Conservation (phyloP, 1,284 basidiomycete genomes). For the Singerocomus inundabilis region DNA sequence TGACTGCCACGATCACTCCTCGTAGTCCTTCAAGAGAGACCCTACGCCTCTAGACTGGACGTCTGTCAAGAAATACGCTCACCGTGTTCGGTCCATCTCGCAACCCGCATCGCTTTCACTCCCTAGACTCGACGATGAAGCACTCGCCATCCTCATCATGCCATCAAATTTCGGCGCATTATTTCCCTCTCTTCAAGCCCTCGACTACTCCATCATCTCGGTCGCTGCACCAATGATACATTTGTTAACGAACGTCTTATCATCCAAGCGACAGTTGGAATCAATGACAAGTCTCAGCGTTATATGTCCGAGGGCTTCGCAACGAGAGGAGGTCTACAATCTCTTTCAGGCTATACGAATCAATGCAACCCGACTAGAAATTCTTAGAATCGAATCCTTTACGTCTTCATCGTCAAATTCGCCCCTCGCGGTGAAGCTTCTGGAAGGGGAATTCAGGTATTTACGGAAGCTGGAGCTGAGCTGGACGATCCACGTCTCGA, state of each 20-base stretch:
- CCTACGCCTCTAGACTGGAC: slow-evolving; percentile 25
- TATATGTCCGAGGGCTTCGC: too few relatives aligned
- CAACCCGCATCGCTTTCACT: slow-evolving; percentile 25
- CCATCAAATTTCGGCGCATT: slow-evolving; percentile 22
- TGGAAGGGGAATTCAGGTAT: slow-evolving; percentile 19
- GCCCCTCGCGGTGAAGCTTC: slow-evolving; percentile 19
- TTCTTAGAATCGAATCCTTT: slow-evolving; percentile 29
- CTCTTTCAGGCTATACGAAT: slow-evolving; percentile 25
- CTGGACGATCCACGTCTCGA: slow-evolving; percentile 25
- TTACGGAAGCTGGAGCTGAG: slow-evolving; percentile 27
- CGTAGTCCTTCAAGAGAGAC: slow-evolving; percentile 24
- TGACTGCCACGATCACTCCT: slow-evolving; percentile 2
- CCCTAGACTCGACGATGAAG: slow-evolving; percentile 26
- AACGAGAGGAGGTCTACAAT: neutral
- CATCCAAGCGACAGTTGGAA: too few relatives aligned
- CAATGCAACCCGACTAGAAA: slow-evolving; percentile 21
- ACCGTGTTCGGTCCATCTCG: slow-evolving; percentile 24
- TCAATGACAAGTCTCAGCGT: too few relatives aligned
- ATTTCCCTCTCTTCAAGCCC: slow-evolving; percentile 26
- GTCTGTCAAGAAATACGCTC: slow-evolving; percentile 24
- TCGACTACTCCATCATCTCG: slow-evolving; percentile 31
- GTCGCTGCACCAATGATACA: slow-evolving; percentile 12
- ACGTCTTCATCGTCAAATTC: slow-evolving; percentile 5
- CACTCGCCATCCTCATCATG: slow-evolving; percentile 19
- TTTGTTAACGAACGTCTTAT: slow-evolving; percentile 21